A percentile compares a stretch with the other conserved stretches of the same genome.
These are phyloP conservation scores for Monosporascus ibericus DNA, from an alignment of 2,329 filamentous ascomycete genomes.

Conservation along the genomic window DNA sequence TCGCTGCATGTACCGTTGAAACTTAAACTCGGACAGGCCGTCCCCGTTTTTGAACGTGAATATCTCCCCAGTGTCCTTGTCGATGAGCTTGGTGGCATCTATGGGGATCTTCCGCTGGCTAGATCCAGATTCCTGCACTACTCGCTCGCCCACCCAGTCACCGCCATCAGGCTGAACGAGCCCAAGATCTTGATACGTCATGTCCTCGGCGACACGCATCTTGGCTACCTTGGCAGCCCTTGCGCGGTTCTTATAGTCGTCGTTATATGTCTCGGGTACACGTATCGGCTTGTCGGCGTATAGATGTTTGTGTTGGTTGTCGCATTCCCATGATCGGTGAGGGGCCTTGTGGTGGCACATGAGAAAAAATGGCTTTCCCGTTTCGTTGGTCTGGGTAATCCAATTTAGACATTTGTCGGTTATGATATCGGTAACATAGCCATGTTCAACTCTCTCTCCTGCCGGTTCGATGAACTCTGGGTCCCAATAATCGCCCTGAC, in stretches of 20 bases:
- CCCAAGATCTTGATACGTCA: slow-evolving; percentile 46
- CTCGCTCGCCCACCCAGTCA: slow-evolving; percentile 28
- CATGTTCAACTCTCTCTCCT: slow-evolving; percentile 25
- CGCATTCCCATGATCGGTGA: slow-evolving; percentile 45
- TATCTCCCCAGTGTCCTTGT: slow-evolving; percentile 37
- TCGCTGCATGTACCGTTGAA: slow-evolving; percentile 50
- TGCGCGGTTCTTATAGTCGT: slow-evolving; percentile 49
- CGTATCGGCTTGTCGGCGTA: slow-evolving; percentile 37
- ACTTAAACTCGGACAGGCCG: slow-evolving; percentile 48
- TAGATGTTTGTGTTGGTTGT: slow-evolving; percentile 40
- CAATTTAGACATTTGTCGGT: slow-evolving; percentile 42
- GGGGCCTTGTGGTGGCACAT: slow-evolving; percentile 54
- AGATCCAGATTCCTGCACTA: slow-evolving; percentile 20
- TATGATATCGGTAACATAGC: slow-evolving; percentile 48
- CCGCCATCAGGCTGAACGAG: slow-evolving; percentile 46
- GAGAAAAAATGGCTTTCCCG: slow-evolving; percentile 41
- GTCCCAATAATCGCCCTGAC: slow-evolving; percentile 47
- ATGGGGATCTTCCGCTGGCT: slow-evolving; percentile 22
- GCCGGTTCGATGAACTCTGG: slow-evolving; percentile 39
- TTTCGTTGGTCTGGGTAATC: slow-evolving; percentile 26
- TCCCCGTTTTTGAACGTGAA: slow-evolving; percentile 36
- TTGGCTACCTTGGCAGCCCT: slow-evolving; percentile 42
- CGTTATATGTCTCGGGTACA: slow-evolving; percentile 45
- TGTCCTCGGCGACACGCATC: slow-evolving; percentile 44
- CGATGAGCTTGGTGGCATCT: slow-evolving; percentile 28